These are phyloP conservation scores for Kodamaea plutei DNA, from an alignment of 1,139 yeast genomes.

Conservation along the genomic window DNA sequence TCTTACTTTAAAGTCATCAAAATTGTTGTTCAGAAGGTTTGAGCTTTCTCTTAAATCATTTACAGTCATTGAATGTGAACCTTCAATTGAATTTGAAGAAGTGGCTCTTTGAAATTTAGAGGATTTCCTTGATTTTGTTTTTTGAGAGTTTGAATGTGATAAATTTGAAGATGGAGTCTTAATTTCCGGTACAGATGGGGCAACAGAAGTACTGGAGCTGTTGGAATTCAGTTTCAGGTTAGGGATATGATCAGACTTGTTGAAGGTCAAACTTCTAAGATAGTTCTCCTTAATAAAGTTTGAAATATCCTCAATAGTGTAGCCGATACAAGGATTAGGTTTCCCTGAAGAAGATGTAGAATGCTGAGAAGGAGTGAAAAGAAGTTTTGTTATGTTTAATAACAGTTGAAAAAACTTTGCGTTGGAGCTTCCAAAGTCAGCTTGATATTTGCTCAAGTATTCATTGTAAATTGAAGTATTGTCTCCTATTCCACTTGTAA, in stretches of 20 bases:
- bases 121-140: conserved; percentile 10
- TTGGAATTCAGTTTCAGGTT: background rate
- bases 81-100: conserved; percentile 7
- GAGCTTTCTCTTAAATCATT: background rate
- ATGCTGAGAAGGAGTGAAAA: conserved; percentile 24
- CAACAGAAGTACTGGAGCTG: background rate
- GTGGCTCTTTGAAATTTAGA: conserved; percentile 8
- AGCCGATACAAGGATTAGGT: conserved; percentile 21
- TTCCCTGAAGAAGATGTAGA: conserved; percentile 16
- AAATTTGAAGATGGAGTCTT: background rate
- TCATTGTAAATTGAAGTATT: conserved; percentile 4
- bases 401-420: conserved; percentile 24
- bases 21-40: conserved; percentile 13
- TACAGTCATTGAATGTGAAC: background rate
- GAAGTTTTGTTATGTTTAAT: conserved; percentile 18
- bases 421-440: conserved; percentile 17
- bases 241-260: background rate
- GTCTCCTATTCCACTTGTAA: background rate
- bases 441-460: conserved; percentile 9
- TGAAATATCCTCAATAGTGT: conserved; percentile 32
- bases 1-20: conserved; percentile 27
- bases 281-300: conserved; percentile 25
- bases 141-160: conserved; percentile 2
- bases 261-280: conserved; percentile 2
- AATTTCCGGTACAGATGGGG: background rate